Percentiles rank a stretch among this genome's conserved stretches.
Conservation (phyloP, 78 protist genomes). For the slime mould (Dictyostelium discoideum) region DNA sequence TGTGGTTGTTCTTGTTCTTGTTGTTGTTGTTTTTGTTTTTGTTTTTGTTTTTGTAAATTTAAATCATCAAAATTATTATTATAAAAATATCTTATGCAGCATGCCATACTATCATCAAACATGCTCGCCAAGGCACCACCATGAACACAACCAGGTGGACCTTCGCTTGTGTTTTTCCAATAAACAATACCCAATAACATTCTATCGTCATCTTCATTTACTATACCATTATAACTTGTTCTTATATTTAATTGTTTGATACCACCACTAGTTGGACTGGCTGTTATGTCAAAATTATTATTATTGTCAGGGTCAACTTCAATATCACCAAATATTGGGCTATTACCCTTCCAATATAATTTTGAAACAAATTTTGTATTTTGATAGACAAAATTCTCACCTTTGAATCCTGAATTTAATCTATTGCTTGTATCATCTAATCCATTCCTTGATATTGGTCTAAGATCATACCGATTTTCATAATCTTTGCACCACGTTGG, state of each 20-base stretch:
- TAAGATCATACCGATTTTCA: background rate
- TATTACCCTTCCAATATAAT: slow-evolving; percentile 61
- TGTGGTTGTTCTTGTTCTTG: background rate
- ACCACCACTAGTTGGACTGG: background rate
- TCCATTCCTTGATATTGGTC: slow-evolving; percentile 44
- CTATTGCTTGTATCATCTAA: slow-evolving; percentile 1
- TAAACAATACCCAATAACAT: slow-evolving; percentile 30
- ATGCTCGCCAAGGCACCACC: slow-evolving; percentile 66
- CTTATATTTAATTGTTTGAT: background rate
- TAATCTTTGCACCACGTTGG: slow-evolving; percentile 26
- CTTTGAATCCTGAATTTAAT: slow-evolving; percentile 34
- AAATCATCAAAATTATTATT: slow-evolving; percentile 67
- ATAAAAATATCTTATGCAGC: slow-evolving; percentile 69
- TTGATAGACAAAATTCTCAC: slow-evolving; percentile 65
- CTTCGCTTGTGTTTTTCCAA: slow-evolving; percentile 55
- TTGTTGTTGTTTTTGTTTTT: background rate
- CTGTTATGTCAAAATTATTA: background rate
- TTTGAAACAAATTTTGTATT: slow-evolving; percentile 41
- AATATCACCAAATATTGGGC: background rate
- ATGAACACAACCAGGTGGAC: slow-evolving; percentile 79
- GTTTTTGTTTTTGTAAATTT: background rate
- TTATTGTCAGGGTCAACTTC: background rate
- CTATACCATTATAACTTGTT: background rate
- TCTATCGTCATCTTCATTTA: slow-evolving; percentile 2
- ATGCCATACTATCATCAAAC: slow-evolving; percentile 79